Base-by-base conservation (phyloP, 257 asterid genomes). In the Solanum verrucosum region DNA sequence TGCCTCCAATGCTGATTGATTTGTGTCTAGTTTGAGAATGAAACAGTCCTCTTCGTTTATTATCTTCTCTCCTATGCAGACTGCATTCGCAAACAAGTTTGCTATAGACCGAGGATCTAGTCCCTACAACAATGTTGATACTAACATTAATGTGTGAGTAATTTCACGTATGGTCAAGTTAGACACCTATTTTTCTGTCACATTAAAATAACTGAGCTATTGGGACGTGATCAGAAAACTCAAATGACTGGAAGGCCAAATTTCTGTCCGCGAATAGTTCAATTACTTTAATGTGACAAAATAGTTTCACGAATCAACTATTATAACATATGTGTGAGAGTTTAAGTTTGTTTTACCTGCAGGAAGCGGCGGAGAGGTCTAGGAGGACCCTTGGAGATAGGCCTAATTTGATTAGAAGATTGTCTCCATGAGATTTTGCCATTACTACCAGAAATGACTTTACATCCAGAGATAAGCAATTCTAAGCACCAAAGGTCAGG, bases 31-130 rank as follows among this genome's bases (percentile, higher is more conserved):
- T 92, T 96, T 96, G 12, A 96, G 93, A 42, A 95, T 95, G 93
- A 96, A 95, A 87, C 98, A 96, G 27, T 96, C 98, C 88, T 96
- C 97, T 5, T 92, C 94, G 88, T 95, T 95, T 85, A 96, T 94
- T 85, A 96, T 92, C 94, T 95, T 95, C 86, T 96, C 98, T 5
- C 98, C 98, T 5, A 96, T 96, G 91, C 99, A 96, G 5, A 96
- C 97, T 35, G 99, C 99, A 16, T 94, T 98, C 23, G 92, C 92
- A 87, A 96, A 96, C 44, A 96, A 84, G 72, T 91, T 93, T 25
- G 98, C 93, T 56, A 94, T 92, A 0, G 97, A 93, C 72, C 98
- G 92, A 4, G 99, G 99, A 89, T 95, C 98, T 86, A 95, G 81
- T 20, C 98, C 99, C 96, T 95, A 81, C 74, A 78, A 85, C 3